Conservation (phyloP, 75 land plant species). For the Ceratopteris richardii region DNA sequence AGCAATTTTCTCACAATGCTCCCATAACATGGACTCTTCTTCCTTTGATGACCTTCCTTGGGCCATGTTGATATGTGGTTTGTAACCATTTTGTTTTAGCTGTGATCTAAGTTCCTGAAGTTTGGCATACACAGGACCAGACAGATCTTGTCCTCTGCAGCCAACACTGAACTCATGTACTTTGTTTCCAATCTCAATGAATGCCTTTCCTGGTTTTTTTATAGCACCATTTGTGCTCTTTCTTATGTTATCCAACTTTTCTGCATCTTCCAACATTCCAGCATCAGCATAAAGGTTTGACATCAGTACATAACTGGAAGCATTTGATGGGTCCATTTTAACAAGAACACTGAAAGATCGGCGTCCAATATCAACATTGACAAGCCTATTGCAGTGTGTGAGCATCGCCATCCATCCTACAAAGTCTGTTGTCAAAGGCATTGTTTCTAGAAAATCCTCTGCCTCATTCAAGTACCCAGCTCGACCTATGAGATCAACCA, state of each 20-base stretch:
- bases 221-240: no score
- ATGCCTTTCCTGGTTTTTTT: background rate
- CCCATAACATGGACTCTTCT: no score
- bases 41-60: no score
- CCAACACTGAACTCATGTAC: conserved; percentile 45
- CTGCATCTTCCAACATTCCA: conserved; percentile 2
- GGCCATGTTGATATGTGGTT: no score
- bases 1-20: conserved; percentile 55
- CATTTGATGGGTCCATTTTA: conserved; percentile 2
- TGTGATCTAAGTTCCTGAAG: no score
- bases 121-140: no score
- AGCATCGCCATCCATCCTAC: conserved; percentile 60
- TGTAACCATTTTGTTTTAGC: no score
- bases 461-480: conserved; percentile 61
- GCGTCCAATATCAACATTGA: conserved; percentile 38
- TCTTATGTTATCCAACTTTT: no score
- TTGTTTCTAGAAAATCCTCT: conserved; percentile 24
- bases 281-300: background rate
- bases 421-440: conserved; percentile 55
- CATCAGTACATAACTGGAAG: background rate
- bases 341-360: conserved; percentile 36
- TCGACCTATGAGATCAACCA: conserved; percentile 65
- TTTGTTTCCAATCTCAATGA: conserved; percentile 24
- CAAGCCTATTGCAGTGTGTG: conserved; percentile 49
- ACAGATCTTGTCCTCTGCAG: no score